Evolutionary conservation across 2,329 filamentous ascomycete genomes (phyloP).

Genomic region (Dichotomopilus funicola): DNA sequence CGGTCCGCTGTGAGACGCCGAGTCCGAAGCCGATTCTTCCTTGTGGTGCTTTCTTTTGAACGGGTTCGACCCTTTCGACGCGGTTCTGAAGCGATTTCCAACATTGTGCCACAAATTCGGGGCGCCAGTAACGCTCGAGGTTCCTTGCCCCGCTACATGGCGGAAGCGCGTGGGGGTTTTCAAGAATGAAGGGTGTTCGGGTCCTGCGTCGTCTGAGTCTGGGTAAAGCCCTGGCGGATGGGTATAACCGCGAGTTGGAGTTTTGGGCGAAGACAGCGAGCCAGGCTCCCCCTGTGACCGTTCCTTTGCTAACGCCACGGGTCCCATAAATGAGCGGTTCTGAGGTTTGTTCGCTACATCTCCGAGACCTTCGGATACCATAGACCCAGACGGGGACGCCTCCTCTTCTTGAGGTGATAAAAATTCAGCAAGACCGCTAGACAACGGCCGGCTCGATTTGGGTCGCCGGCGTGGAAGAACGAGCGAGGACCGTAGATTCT

Average conservation of each 20-base stretch:
- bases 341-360: neutral
- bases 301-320: too few species aligned
- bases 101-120: neutral
- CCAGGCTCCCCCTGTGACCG: too few species aligned
- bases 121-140: neutral
- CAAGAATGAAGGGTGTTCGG: too few species aligned
- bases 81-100: neutral
- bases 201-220: too few species aligned
- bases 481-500: slow-evolving; percentile 7
- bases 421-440: slow-evolving; percentile 4
- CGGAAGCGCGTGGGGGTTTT: too few species aligned
- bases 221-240: too few species aligned
- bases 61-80: neutral
- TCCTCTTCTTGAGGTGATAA: slow-evolving; percentile 24
- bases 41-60: slow-evolving; percentile 3
- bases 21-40: neutral
- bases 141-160: too few species aligned
- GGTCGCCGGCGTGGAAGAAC: slow-evolving; percentile 19
- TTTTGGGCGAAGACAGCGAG: too few species aligned
- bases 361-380: neutral
- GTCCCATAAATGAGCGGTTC: neutral
- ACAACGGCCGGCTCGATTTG: slow-evolving; percentile 15
- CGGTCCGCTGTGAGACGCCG: neutral
- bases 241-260: too few species aligned
- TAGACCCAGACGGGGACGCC: slow-evolving; percentile 5